Base-by-base conservation (phyloP, 1,284 basidiomycete species). In the Marasmius tenuissimus region DNA sequence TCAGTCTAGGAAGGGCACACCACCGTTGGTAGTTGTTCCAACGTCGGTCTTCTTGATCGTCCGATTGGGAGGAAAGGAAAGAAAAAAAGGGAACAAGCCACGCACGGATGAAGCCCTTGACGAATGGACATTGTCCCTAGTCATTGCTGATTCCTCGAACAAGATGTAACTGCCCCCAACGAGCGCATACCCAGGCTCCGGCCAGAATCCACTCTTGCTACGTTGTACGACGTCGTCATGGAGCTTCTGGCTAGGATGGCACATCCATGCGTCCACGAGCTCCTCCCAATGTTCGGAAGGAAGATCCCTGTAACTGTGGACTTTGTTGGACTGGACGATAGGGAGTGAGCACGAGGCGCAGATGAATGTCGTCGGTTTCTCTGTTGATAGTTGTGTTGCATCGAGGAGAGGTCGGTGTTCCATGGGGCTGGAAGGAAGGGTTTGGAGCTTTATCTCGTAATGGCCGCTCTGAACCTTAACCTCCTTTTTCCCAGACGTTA, bases 211-310 rank as follows among this genome's bases (percentile, higher is more conserved):
- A 39, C 82, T 78, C 66, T 81, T 83, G 0, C 86, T 85, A 65
- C 86, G 84, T 65, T 85, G 81, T 51, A 85, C 77, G 4, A 94
- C 82, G 16, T 89, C 82, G 27, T 89, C 88, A 60, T 90, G 84
- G 53, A 96, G 77, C 37, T 84, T 86, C 75, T 97, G 95, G 71
- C 97, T 95, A 20, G 88, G 76, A 75, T 98, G 97, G 71, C 96
- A 98, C 93, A 99, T 96, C 96, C 96, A 98, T 2, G 94, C 91
- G 63, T 98, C 96, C 22, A 98, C 87, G 45, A 98, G 86, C 74
- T 99, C 96, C 61, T 95, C 91, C 96, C 96, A 99, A 69, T 97
- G 89, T 71, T 97, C 94, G 1, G 93, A 96, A 0, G 96, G 96
- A 7, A 99, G 79, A 69, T 97, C 95, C 56, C 88, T 85, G 73